A percentile compares a stretch with the other conserved stretches of the same genome.
Conservation (phyloP, 169 alveolate species). For the Condylostoma magnum region DNA sequence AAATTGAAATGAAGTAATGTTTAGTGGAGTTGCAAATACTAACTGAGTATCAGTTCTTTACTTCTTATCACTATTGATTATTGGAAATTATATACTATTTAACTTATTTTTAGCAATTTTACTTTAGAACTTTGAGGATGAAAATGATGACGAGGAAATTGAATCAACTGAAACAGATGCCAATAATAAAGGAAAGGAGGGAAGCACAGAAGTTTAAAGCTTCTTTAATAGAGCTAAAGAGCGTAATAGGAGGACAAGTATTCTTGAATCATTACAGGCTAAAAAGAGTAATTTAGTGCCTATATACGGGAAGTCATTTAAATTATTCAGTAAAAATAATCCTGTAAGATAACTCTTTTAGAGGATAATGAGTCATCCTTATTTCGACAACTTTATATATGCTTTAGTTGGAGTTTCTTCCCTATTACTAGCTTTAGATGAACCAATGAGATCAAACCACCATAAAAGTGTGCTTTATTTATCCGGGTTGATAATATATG, state of each 20-base stretch:
- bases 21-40: slow-evolving; percentile 2
- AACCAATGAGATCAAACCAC: slow-evolving; percentile 17
- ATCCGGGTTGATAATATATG: neutral
- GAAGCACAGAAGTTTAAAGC: neutral
- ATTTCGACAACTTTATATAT: slow-evolving; percentile 43
- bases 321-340: slow-evolving; percentile 27
- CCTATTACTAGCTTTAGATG: slow-evolving; percentile 36
- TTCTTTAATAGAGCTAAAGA: neutral
- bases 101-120: slow-evolving; percentile 69
- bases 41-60: slow-evolving; percentile 38
- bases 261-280: neutral
- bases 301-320: slow-evolving; percentile 39
- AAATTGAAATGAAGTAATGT: slow-evolving; percentile 46
- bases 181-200: neutral
- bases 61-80: slow-evolving; percentile 38
- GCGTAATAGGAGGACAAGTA: neutral
- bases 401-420: slow-evolving; percentile 40
- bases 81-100: slow-evolving; percentile 56
- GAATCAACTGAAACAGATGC: neutral
- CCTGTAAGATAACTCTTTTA: slow-evolving; percentile 22
- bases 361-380: slow-evolving; percentile 30
- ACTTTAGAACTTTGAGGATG: slow-evolving; percentile 41
- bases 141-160: slow-evolving; percentile 6
- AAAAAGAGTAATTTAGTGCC: neutral
- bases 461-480: neutral